Base-by-base conservation (phyloP, 257 asterid species). In the Salvia splendens region DNA sequence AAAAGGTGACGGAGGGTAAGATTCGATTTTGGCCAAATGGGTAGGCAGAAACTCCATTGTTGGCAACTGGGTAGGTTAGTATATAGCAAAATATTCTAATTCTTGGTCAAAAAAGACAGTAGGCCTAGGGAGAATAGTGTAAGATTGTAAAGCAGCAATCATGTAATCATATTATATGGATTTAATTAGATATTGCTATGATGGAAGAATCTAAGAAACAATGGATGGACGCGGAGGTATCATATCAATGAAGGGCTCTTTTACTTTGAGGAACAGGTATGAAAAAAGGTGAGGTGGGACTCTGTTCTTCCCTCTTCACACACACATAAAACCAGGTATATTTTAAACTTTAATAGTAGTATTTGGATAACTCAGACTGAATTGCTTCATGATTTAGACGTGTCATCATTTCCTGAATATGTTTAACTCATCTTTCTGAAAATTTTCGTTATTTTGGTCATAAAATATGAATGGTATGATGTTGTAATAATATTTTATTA, bases 11-110 rank as follows among this genome's bases (percentile, higher is more conserved):
- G 75, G 41, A 30, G 56, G 36, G 42, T 54, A 71, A 67, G 72
- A 76, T 73, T 76, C 69, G 77, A 70, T 70, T 73, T 78, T 69
- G 74, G 62, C 38, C 55, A 86, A 67, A 69, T 57, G 79, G 76
- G 78, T 17, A 60, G 56, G 46, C 42, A 61, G 30, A 69, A 78
- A 65, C 30, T 57, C 77, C 90, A 79, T 82, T 80, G 32, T 79
- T 75, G 83, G 69, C 75, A 46, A 53, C 5, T 61, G 65, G 70
- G 66, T 38, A 56, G 50, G 65, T 36, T 70, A 54, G 43, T 69
- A 67, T 11, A 15, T 71, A 69, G 5, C 42, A 55, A n/a, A 40
- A 4, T 30, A 51, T 71, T 72, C 64, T 46, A 55, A 49, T 65
- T 67, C 11, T 43, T 38, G 30, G 36, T 55, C 54, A 42, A 51